A percentile compares a stretch with the other conserved stretches of the same genome.
Conservation (phyloP, 164 flowering plant genomes). For the Tinospora cordifolia region DNA sequence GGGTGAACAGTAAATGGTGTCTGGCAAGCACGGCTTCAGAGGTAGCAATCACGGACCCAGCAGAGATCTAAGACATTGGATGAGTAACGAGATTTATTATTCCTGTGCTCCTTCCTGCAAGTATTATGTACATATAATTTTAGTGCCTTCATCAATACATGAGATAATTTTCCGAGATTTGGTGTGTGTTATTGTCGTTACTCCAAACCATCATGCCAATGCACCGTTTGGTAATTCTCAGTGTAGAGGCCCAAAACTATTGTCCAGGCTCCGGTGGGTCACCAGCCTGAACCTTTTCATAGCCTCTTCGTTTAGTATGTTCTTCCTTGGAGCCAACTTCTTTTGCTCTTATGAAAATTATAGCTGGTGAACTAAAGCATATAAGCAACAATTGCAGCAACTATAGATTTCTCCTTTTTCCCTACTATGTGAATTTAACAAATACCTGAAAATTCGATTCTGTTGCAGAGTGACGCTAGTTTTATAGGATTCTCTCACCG, state of each 20-base stretch:
- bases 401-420: neutral
- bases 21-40: neutral
- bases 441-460: too few species aligned
- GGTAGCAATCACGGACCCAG: too few species aligned
- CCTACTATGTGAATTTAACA: too few species aligned
- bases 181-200: neutral
- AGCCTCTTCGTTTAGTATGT: too few species aligned
- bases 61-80: neutral
- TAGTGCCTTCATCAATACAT: neutral
- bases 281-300: too few species aligned
- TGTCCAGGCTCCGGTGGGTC: too few species aligned
- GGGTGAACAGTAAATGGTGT: constrained; percentile 9
- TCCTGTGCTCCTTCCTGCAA: neutral
- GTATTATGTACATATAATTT: constrained; percentile 7
- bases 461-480: too few species aligned
- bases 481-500: too few species aligned
- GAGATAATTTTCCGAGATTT: constrained; percentile 1
- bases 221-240: neutral
- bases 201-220: neutral
- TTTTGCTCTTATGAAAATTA: too few species aligned
- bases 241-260: neutral
- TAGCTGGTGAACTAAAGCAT: too few species aligned
- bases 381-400: neutral
- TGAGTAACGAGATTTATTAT: neutral
- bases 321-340: too few species aligned